phyloP scores from a whole-genome alignment of 768 basidiomycete species.

The Leccinellum rugosiceps region DNA sequence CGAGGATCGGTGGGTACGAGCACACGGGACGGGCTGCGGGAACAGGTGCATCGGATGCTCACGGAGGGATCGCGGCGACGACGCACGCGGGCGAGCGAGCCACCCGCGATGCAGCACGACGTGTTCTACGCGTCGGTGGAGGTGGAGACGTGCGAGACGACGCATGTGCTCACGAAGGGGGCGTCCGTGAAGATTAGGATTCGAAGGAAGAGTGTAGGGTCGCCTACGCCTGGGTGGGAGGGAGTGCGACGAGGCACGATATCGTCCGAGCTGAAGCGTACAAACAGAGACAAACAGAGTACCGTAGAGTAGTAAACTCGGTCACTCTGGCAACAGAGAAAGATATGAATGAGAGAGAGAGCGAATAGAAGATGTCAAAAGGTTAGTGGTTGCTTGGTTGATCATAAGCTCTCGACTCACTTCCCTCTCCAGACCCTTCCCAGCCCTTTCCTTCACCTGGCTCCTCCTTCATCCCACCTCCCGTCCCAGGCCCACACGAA shows the following conservation, averaged over 20 bases:
- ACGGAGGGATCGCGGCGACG: conserved; percentile 17
- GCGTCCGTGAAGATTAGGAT: conserved; percentile 6
- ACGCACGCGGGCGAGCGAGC: conserved; percentile 16
- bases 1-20: no score
- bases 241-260: no score
- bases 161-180: not conserved
- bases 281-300: conserved; percentile 16
- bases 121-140: conserved; percentile 26
- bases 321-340: conserved; percentile 21
- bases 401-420: no score
- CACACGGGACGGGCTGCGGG: no score
- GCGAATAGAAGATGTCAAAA: no score
- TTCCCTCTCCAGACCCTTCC: not conserved
- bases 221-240: no score
- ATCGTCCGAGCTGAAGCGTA: conserved; percentile 28
- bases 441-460: conserved; percentile 57
- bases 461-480: conserved; percentile 66
- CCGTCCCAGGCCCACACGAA: conserved; percentile 63
- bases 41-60: conserved; percentile 21
- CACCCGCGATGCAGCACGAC: conserved; percentile 22
- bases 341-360: no score
- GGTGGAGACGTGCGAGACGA: conserved; percentile 1
- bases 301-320: no score
- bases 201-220: conserved; percentile 15
- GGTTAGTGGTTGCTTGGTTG: no score